A percentile compares a stretch with the other conserved stretches of the same genome.
These are phyloP conservation scores for Podila horticola DNA, from an alignment of 192 early-diverging fungal genomes.

Conservation along the genomic window DNA sequence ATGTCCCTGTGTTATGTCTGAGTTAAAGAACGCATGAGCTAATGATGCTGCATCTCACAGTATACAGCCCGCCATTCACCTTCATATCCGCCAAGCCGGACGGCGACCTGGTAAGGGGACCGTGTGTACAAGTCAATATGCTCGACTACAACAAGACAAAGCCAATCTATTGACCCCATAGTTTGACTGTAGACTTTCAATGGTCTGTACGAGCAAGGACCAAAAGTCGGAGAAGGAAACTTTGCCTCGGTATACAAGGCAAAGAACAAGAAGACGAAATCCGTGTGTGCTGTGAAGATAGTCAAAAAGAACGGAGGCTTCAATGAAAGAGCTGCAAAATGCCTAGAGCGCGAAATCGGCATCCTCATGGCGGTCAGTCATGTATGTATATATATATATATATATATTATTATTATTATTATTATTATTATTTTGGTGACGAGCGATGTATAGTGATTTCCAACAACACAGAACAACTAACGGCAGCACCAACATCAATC, in stretches of 20 bases:
- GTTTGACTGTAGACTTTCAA: conserved; percentile 34
- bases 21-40: too few species aligned
- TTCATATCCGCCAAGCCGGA: conserved; percentile 40
- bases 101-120: conserved; percentile 15
- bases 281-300: conserved; percentile 75
- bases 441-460: background rate
- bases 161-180: background rate
- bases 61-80: background rate
- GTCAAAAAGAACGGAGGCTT: conserved; percentile 77
- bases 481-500: conserved; percentile 38
- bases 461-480: background rate
- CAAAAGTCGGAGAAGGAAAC: conserved; percentile 55
- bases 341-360: conserved; percentile 69
- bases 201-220: conserved; percentile 32
- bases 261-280: conserved; percentile 60
- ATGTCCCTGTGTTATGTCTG: conserved; percentile 6
- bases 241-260: conserved; percentile 73
- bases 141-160: background rate
- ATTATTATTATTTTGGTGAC: background rate
- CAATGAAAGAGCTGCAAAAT: conserved; percentile 72
- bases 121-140: background rate
- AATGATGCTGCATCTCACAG: too few species aligned
- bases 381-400: too few species aligned
- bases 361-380: conserved; percentile 74
- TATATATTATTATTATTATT: too few species aligned